A percentile compares a stretch with the other conserved stretches of the same genome.
phyloP scores from a whole-genome alignment of 2,329 filamentous ascomycete species.

The Aspergillus hiratsukae region DNA sequence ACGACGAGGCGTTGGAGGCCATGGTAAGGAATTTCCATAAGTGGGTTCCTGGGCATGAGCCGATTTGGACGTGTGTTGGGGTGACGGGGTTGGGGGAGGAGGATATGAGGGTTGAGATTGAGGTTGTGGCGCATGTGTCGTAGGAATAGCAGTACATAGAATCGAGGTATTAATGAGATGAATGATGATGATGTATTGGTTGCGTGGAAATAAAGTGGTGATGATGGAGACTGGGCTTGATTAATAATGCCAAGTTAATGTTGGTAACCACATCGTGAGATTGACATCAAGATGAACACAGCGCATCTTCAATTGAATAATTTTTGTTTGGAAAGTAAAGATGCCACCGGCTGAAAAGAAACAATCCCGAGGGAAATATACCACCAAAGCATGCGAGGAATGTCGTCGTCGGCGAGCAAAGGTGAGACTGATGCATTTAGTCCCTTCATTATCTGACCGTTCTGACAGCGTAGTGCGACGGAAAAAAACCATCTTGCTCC shows the following conservation, averaged over 20 bases:
- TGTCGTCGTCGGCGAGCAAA: conserved; percentile 36
- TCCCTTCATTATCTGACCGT: too few relatives aligned
- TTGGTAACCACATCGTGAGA: too few relatives aligned
- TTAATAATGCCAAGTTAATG: too few relatives aligned
- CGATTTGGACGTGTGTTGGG: conserved; percentile 52
- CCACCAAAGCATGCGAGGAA: conserved; percentile 33
- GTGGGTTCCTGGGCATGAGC: conserved; percentile 51
- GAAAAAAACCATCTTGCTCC: conserved; percentile 27
- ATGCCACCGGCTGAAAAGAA: too few relatives aligned
- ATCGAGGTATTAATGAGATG: too few relatives aligned
- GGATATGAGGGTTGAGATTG: conserved; percentile 57
- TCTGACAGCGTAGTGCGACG: conserved; percentile 27
- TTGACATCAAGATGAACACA: too few relatives aligned
- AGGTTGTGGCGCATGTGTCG: conserved; percentile 47
- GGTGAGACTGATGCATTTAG: conserved; percentile 16
- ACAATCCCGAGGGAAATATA: conserved; percentile 18
- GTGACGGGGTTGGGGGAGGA: conserved; percentile 46
- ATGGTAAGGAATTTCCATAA: conserved; percentile 48
- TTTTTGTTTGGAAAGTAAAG: too few relatives aligned
- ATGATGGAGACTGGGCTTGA: too few relatives aligned
- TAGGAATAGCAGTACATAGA: too few relatives aligned
- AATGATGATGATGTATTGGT: too few relatives aligned
- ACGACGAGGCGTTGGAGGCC: conserved; percentile 33
- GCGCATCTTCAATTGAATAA: too few relatives aligned
- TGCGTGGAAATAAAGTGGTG: too few relatives aligned